Base-by-base conservation (phyloP, 2,329 filamentous ascomycete genomes). In the Colletotrichum musicola region DNA sequence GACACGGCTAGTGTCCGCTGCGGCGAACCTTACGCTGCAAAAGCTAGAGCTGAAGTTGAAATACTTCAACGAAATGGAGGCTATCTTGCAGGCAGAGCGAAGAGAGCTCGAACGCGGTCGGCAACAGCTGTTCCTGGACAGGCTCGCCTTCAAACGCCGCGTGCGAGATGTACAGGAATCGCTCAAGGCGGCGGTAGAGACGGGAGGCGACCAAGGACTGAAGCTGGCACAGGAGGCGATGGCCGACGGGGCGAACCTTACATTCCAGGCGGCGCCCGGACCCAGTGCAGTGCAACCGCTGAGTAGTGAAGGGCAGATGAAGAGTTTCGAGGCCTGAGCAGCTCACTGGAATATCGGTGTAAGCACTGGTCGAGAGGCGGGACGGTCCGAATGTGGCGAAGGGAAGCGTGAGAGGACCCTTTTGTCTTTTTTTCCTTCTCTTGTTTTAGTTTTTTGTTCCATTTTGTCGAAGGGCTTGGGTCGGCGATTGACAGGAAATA, bases 41-140 rank as follows among this genome's bases (percentile, higher is more conserved):
- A 99, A 99, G 82, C 90, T 98, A 71, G 94, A 98, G 81, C 85
- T 98, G 74, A 99, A 99, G 82, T 87, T 99, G 68, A 91, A 94
- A 76, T 97, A 98, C 79, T 99, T 99, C 81, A 92, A 93, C 75
- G 96, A 99, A 79, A 95, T 99, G 88, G 96, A 99, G 81, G 88
- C 93, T 18, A 91, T 98, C 51, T 86, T 99, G 58, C 93, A 97
- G 74, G 94, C 95, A 6, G 96, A 99, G 83, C 91, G 95, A 68
- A 89, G 95, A 69, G 96, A 99, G 80, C 86, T 99, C 22, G 96
- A 99, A 81, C 90, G 95, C 65, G 93, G 93, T 47, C 90, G 95
- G 35, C 95, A 98, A 79, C 93, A 98, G 79, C 87, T 99, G 18
- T 97, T 98, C 85, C 84, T 98, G 44, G 96, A 99, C 79, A 90